These are phyloP conservation scores for Triticum turgidum DNA, from an alignment of 176 grass and related monocot species.

Conservation along the genomic window DNA sequence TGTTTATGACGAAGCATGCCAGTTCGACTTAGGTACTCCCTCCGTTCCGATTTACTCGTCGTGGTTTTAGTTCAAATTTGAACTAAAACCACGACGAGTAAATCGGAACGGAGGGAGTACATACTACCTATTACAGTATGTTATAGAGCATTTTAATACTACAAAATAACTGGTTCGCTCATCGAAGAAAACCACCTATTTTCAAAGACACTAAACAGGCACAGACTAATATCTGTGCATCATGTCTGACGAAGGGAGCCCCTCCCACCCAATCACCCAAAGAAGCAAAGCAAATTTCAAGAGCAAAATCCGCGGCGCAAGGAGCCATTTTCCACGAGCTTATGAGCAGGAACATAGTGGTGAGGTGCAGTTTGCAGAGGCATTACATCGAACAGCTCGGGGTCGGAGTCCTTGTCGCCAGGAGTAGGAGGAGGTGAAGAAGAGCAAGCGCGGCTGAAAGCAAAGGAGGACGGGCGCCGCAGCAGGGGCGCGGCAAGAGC, in stretches of 20 bases:
- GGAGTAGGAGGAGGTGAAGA: slow-evolving; percentile 16
- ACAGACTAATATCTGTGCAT: neutral
- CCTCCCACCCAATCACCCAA: neutral
- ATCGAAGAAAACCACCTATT: neutral
- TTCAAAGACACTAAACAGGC: neutral
- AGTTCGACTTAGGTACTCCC: neutral
- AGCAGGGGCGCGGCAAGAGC: neutral
- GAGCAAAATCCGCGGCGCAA: neutral
- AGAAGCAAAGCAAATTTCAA: neutral
- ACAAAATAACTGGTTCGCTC: neutral
- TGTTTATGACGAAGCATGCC: neutral
- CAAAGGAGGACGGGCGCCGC: neutral
- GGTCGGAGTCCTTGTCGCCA: neutral
- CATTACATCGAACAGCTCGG: slow-evolving; percentile 50
- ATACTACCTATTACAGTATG: neutral
- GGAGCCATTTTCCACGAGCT: neutral
- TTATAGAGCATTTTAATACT: neutral
- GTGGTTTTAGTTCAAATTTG: too few species aligned
- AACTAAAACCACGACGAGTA: too few species aligned
- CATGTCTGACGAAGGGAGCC: neutral
- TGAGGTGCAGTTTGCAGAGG: neutral
- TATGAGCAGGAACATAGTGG: neutral
- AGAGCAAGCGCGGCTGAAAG: slow-evolving; percentile 27
- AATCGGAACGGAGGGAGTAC: too few species aligned
- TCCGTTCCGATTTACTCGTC: too few species aligned